These are phyloP conservation scores for Carpinus viminea DNA, from an alignment of 306 rosid genomes.

Conservation along the genomic window DNA sequence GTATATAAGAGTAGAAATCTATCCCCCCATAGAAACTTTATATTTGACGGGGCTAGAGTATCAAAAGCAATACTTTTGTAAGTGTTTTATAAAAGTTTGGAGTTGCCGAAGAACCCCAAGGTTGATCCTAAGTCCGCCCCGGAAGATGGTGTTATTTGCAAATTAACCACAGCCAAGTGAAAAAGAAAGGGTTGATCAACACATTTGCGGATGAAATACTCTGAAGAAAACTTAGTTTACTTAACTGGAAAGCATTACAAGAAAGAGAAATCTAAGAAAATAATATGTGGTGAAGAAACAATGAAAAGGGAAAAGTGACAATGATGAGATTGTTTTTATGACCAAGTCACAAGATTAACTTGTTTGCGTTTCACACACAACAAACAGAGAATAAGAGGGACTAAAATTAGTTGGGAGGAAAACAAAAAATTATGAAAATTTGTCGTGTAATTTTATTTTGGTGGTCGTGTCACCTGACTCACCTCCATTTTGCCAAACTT, in stretches of 20 bases:
- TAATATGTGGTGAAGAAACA: neutral
- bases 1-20: no score
- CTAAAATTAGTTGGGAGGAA: no score
- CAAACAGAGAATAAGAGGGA: neutral
- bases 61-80: no score
- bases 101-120: no score
- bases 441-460: neutral
- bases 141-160: neutral
- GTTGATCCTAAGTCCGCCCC: no score
- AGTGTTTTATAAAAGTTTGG: no score
- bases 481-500: neutral
- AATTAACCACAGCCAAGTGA: neutral
- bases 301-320: neutral
- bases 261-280: neutral
- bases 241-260: neutral
- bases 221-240: neutral
- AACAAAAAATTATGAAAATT: no score
- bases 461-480: neutral
- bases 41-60: no score
- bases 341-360: neutral
- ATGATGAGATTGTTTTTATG: neutral
- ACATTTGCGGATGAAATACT: neutral
- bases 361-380: conserved; percentile 3
- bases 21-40: no score
- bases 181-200: neutral